Percentiles rank a stretch among this genome's conserved stretches.
Conservation (phyloP, 805 yeast genomes). For the Lachancea waltii region DNA sequence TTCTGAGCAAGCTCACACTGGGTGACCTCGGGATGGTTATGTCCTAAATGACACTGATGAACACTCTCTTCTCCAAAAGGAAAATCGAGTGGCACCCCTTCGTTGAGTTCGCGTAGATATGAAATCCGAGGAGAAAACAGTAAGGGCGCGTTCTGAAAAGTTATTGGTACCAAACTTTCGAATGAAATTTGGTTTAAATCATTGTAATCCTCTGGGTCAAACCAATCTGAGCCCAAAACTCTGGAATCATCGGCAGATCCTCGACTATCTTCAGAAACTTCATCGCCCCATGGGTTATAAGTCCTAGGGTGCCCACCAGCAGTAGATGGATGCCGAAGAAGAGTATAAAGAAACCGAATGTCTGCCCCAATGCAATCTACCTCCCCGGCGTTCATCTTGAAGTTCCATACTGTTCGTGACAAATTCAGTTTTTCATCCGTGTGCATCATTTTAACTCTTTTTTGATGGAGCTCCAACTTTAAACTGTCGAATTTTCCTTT, state of each 20-base stretch:
- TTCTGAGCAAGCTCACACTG: conserved; percentile 41
- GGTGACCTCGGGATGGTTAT: conserved; percentile 47
- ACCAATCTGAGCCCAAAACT: conserved; percentile 44
- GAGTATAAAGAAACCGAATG: conserved; percentile 57
- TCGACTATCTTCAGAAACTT: not conserved
- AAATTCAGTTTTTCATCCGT: conserved; percentile 40
- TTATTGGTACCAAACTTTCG: conserved; percentile 35
- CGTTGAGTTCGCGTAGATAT: conserved; percentile 49
- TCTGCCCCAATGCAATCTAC: conserved; percentile 65
- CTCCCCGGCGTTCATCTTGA: conserved; percentile 62
- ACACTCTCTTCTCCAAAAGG: conserved; percentile 57
- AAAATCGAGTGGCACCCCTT: conserved; percentile 37
- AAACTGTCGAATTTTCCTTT: conserved; percentile 48
- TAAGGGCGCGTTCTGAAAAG: conserved; percentile 41
- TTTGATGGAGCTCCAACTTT: conserved; percentile 57
- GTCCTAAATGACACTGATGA: conserved; percentile 49
- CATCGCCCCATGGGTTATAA: too few relatives aligned
- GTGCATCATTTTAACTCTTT: conserved; percentile 37
- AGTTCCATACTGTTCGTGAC: conserved; percentile 41
- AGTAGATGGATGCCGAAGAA: conserved; percentile 55
- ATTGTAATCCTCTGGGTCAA: conserved; percentile 65
- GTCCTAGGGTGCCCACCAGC: too few relatives aligned
- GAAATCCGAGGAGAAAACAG: conserved; percentile 52
- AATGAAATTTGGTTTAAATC: conserved; percentile 54
- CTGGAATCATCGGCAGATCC: conserved; percentile 7